phyloP scores from a whole-genome alignment of 768 basidiomycete genomes.

The Cantharellus anzutake region DNA sequence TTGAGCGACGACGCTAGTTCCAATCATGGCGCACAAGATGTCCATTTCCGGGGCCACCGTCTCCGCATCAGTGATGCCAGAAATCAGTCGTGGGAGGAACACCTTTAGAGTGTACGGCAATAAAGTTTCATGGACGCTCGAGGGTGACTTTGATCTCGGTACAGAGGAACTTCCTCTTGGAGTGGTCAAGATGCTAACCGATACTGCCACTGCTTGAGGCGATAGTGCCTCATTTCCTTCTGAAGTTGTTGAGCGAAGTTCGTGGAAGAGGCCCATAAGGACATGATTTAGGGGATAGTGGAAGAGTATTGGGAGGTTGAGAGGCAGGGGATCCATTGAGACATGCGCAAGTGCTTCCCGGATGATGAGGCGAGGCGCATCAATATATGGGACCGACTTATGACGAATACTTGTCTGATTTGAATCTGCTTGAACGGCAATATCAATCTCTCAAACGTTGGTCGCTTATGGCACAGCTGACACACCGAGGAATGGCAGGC shows the following conservation, averaged over 20 bases:
- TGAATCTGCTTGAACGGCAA: no score
- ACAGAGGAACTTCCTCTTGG: not conserved
- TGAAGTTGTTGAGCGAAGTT: not conserved
- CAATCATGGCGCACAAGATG: not conserved
- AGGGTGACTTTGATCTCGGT: not conserved
- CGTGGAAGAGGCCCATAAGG: not conserved
- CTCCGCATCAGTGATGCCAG: not conserved
- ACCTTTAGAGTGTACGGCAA: not conserved
- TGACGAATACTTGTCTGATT: no score
- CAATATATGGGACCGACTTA: not conserved
- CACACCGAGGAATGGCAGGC: no score
- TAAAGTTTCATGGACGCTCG: not conserved
- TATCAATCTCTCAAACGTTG: not conserved
- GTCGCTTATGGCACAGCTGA: not conserved
- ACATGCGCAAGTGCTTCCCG: not conserved
- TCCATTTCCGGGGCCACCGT: not conserved
- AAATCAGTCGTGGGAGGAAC: not conserved
- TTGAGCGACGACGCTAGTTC: not conserved
- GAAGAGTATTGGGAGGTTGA: not conserved
- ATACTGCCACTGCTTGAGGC: not conserved
- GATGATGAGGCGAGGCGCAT: not conserved
- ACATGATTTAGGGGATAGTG: not conserved
- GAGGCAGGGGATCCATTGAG: not conserved
- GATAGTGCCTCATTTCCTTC: not conserved
- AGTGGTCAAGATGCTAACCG: not conserved